Percentiles rank a stretch among this genome's conserved stretches.
phyloP scores from a whole-genome alignment of 345 rosid genomes.

The Geranium brycei region DNA sequence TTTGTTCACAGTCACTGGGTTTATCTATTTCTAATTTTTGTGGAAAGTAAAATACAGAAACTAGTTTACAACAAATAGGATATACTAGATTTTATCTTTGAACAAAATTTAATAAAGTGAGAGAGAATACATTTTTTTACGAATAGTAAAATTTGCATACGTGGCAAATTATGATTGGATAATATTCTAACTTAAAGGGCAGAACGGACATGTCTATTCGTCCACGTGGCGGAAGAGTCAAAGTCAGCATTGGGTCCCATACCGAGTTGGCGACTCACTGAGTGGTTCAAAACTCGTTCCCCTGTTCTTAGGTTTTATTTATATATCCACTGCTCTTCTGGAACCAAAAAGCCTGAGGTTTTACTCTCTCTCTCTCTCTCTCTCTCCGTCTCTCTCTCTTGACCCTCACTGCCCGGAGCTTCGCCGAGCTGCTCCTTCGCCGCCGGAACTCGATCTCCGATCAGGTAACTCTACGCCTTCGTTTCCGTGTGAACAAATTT shows the following conservation, averaged over 20 bases:
- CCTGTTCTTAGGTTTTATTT: neutral
- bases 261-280: neutral
- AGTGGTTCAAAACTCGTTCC: neutral
- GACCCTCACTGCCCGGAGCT: neutral
- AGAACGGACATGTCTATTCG: neutral
- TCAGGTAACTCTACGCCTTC: constrained; percentile 17
- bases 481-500: neutral
- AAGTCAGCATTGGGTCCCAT: neutral
- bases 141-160: neutral
- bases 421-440: neutral
- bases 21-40: no score
- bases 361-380: neutral
- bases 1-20: no score
- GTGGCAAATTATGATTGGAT: neutral
- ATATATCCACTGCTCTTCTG: neutral
- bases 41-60: no score
- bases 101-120: no score
- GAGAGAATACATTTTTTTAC: neutral
- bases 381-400: no score
- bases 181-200: neutral
- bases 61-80: no score
- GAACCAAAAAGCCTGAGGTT: neutral
- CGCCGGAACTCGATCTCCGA: constrained; percentile 11
- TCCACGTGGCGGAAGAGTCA: neutral
- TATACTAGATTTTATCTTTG: no score